Conservation (phyloP, 768 basidiomycete genomes). For the Hysterangium stoloniferum region DNA sequence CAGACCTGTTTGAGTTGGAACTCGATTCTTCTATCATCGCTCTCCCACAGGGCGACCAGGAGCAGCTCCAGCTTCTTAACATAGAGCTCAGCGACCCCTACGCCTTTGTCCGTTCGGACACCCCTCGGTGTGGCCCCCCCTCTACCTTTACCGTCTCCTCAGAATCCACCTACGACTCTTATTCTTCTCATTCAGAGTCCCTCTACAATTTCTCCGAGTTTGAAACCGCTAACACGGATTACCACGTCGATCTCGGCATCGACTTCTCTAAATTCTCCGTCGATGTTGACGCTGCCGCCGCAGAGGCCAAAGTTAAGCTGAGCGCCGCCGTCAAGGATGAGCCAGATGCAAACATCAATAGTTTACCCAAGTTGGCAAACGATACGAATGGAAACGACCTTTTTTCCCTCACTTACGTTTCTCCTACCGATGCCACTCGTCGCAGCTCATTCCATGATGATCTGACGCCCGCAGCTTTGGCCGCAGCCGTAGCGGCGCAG, state of each 20-base stretch:
- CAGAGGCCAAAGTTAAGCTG: slow-evolving; percentile 21
- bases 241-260: slow-evolving; percentile 65
- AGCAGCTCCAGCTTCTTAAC: slow-evolving; percentile 44
- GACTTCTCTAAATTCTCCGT: slow-evolving; percentile 59
- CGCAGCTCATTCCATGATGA: slow-evolving; percentile 4
- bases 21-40: slow-evolving; percentile 65
- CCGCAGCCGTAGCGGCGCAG: slow-evolving; percentile 3
- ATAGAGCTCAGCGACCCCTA: slow-evolving; percentile 61
- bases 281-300: slow-evolving; percentile 40
- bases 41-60: slow-evolving; percentile 49
- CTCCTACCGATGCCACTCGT: slow-evolving; percentile 2
- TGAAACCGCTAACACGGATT: slow-evolving; percentile 37
- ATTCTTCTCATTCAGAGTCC: slow-evolving; percentile 62
- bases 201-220: slow-evolving; percentile 51
- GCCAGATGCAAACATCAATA: not conserved
- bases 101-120: slow-evolving; percentile 53
- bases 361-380: slow-evolving; percentile 3
- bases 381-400: not conserved
- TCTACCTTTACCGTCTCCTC: slow-evolving; percentile 75
- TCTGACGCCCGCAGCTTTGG: slow-evolving; percentile 4
- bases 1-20: slow-evolving; percentile 79
- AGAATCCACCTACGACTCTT: slow-evolving; percentile 65
- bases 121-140: slow-evolving; percentile 60
- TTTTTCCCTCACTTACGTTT: not conserved
- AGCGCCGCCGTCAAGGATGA: slow-evolving; percentile 10